Evolutionary conservation across 345 rosid genomes (phyloP).

Genomic region (Eucalyptus leucophloia): DNA sequence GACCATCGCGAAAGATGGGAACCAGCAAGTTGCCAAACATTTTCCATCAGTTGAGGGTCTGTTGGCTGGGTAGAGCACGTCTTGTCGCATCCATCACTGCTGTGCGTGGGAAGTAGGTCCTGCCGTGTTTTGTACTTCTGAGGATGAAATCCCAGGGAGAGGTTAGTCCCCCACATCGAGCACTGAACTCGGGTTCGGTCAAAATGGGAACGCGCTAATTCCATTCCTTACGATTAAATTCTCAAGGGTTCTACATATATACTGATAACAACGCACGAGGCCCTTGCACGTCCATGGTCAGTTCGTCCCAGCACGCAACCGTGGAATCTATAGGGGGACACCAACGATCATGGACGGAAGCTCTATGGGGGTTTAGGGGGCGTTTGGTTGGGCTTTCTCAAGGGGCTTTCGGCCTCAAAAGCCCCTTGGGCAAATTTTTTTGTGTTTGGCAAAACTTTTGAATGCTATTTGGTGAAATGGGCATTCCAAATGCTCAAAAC

Average conservation of each 20-base stretch:
- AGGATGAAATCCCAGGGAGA: background rate
- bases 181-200: background rate
- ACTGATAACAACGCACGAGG: background rate
- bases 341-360: background rate
- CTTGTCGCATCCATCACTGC: background rate
- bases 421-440: no score
- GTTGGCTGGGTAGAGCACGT: background rate
- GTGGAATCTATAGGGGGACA: background rate
- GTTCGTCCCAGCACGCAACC: background rate
- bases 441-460: no score
- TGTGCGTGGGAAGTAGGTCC: background rate
- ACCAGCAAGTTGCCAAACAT: background rate
- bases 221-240: background rate
- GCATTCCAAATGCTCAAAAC: no score
- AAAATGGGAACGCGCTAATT: background rate
- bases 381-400: no score
- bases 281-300: background rate
- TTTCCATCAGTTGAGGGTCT: background rate
- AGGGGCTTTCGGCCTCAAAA: no score
- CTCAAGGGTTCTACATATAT: background rate
- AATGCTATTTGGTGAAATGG: no score
- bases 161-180: background rate
- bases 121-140: background rate
- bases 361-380: background rate
- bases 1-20: background rate